A percentile compares a stretch with the other conserved stretches of the same genome.
Conservation (phyloP, 805 yeast genomes). For the Scheffersomyces stipitis region DNA sequence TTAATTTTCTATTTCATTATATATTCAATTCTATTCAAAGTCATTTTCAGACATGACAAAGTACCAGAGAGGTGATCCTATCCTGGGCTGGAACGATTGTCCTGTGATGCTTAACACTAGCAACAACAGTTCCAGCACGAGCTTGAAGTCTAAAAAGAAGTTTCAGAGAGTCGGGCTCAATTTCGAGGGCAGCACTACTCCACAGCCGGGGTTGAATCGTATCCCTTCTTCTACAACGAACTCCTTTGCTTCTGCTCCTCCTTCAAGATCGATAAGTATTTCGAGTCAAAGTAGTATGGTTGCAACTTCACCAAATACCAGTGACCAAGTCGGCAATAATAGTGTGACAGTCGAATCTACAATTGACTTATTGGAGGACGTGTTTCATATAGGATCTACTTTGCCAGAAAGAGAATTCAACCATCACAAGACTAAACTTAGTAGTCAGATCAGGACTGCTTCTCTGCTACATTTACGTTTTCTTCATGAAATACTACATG, state of each 20-base stretch:
- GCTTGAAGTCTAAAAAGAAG: slow-evolving; percentile 9
- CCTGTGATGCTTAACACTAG: slow-evolving; percentile 34
- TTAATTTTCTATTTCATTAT: too few species aligned
- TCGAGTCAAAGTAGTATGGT: slow-evolving; percentile 4
- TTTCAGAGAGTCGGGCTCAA: slow-evolving; percentile 10
- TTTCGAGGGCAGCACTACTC: background rate
- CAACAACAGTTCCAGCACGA: slow-evolving; percentile 4
- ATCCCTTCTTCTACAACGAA: slow-evolving; percentile 1
- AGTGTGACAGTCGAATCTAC: slow-evolving; percentile 5
- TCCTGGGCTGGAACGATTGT: slow-evolving; percentile 66
- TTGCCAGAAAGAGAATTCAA: slow-evolving; percentile 43
- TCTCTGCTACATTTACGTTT: slow-evolving; percentile 8
- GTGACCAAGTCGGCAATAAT: slow-evolving; percentile 1
- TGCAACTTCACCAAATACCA: slow-evolving; percentile 7
- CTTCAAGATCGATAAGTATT: background rate
- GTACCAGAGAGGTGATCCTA: slow-evolving; percentile 37
- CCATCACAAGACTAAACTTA: slow-evolving; percentile 44
- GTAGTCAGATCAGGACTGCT: slow-evolving; percentile 1
- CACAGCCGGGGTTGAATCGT: background rate
- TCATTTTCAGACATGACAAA: too few species aligned
- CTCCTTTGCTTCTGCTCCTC: background rate
- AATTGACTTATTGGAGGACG: slow-evolving; percentile 15
- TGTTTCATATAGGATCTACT: slow-evolving; percentile 24
- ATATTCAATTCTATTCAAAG: too few species aligned
- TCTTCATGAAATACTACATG: slow-evolving; percentile 9